phyloP scores from a whole-genome alignment of 1,284 basidiomycete genomes.

The Cutaneotrichosporon cutaneum region DNA sequence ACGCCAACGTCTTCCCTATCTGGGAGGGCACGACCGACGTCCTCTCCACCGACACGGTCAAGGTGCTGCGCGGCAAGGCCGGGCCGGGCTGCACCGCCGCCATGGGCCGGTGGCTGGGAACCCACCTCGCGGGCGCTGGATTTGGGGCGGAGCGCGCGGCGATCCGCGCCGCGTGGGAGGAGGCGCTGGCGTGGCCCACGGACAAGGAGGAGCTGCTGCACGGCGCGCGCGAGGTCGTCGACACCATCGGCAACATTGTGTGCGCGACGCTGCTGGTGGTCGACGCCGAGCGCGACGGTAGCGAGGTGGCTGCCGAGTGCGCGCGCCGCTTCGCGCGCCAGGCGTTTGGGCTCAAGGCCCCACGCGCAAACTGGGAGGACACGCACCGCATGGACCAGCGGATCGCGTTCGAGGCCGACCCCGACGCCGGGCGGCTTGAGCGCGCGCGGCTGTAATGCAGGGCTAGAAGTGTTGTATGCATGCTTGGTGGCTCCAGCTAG shows the following conservation, averaged over 20 bases:
- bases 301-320: constrained; percentile 16
- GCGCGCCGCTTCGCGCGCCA: constrained; percentile 15
- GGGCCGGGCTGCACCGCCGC: constrained; percentile 8
- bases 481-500: too few species aligned
- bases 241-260: constrained; percentile 15
- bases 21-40: constrained; percentile 68
- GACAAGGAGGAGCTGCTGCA: constrained; percentile 22
- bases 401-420: constrained; percentile 21
- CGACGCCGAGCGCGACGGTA: constrained; percentile 19
- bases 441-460: not conserved
- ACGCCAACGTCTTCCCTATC: constrained; percentile 71
- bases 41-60: constrained; percentile 24
- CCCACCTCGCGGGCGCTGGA: not conserved
- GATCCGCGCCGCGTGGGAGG: constrained; percentile 5
- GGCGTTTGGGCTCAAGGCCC: not conserved
- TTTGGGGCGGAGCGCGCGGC: constrained; percentile 11
- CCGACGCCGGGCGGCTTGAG: not conserved
- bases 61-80: constrained; percentile 16
- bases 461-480: not conserved
- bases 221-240: constrained; percentile 13
- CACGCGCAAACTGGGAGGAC: constrained; percentile 4
- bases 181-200: not conserved
- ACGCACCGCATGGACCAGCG: constrained; percentile 13
- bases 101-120: constrained; percentile 12
- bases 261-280: constrained; percentile 19